Percentiles rank a stretch among this genome's conserved stretches.
These are phyloP conservation scores for Thermomyces lanuginosus DNA, from an alignment of 2,329 filamentous ascomycete species.

Conservation along the genomic window DNA sequence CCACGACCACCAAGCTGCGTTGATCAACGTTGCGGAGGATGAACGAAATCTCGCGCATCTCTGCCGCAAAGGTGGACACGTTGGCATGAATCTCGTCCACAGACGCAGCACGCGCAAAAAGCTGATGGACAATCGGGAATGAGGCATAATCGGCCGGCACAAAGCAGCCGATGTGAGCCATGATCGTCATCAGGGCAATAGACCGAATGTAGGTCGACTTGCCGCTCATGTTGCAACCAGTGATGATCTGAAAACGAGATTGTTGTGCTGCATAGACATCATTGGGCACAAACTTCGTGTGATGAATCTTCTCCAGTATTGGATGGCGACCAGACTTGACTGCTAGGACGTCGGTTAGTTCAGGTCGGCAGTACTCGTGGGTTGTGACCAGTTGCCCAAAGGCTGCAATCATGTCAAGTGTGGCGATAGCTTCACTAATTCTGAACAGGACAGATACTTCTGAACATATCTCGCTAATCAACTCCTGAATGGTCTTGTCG, in stretches of 20 bases:
- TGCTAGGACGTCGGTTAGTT: constrained; percentile 51
- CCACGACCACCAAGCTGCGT: constrained; percentile 65
- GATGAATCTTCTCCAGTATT: constrained; percentile 56
- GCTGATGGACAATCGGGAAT: constrained; percentile 61
- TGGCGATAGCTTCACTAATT: constrained; percentile 68
- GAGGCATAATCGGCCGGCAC: constrained; percentile 73
- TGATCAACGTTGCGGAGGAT: constrained; percentile 70
- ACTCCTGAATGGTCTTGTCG: constrained; percentile 54
- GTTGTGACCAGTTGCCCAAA: constrained; percentile 60
- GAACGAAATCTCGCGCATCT: constrained; percentile 93
- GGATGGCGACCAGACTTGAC: constrained; percentile 64
- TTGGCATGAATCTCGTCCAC: constrained; percentile 83
- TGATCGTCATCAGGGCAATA: constrained; percentile 68
- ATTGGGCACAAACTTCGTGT: constrained; percentile 62
- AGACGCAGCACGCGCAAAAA: constrained; percentile 76
- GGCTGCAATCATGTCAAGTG: constrained; percentile 69
- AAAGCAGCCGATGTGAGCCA: constrained; percentile 87
- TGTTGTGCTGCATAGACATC: constrained; percentile 73
- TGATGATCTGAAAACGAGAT: constrained; percentile 78
- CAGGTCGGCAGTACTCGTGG: constrained; percentile 51
- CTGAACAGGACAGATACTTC: constrained; percentile 62
- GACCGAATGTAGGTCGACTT: constrained; percentile 91
- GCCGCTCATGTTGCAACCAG: constrained; percentile 94
- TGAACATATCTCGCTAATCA: constrained; percentile 55
- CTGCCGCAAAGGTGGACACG: constrained; percentile 78